Evolutionary conservation across 2,329 filamentous ascomycete genomes (phyloP), one percentile per base, ranked within the genome.

Genomic region (Fusarium phyllophilum): DNA sequence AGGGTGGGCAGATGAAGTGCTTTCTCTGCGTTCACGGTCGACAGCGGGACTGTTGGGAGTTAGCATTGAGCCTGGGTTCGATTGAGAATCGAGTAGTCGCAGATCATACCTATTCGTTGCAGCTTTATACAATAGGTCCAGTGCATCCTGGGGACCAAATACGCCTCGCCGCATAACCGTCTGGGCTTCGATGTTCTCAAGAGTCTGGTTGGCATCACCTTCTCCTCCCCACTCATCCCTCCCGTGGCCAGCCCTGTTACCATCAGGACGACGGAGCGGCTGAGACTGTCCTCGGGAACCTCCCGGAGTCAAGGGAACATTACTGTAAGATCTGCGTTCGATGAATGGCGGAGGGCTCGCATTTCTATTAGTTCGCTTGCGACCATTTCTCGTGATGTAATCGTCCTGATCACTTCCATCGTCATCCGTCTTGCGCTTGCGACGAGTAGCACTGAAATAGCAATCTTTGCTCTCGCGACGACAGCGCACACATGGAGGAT

Each of bases 391-490:
- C 38, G 92, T 81, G 66, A 92, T 89, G 81, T 94, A 94, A 73
- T 94, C 92, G 76, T 90, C 89, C 65, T 85, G 85, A 65, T 86
- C 84, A 64, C 83, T 83, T 60, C 85, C 87, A 41, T 85, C 78
- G 75, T 93, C 86, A 75, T 87, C 90, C 54, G 88, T 88, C 87
- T 96, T 97, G 81, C 95, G 91, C 90, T 98, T 98, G 80, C 96
- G 91, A 57, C 96, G 89, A 38, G 95, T 98, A 26, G 95, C 94
- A 72, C 95, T 97, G 86, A 99, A 99, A 88, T 93, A 97, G 86
- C 96, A 99, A 79, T 97, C 93, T 83, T 98, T 98, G 85, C 92
- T 94, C 86, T 99, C 96, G 76, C 96, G 92, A 60, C 95, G 92
- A 82, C 96, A 99, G 80, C 96, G 91, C 68, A 96, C 93, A 82